A percentile compares a stretch with the other conserved stretches of the same genome.
phyloP scores from a whole-genome alignment of 164 flowering plant species.

The Chimonanthus praecox region DNA sequence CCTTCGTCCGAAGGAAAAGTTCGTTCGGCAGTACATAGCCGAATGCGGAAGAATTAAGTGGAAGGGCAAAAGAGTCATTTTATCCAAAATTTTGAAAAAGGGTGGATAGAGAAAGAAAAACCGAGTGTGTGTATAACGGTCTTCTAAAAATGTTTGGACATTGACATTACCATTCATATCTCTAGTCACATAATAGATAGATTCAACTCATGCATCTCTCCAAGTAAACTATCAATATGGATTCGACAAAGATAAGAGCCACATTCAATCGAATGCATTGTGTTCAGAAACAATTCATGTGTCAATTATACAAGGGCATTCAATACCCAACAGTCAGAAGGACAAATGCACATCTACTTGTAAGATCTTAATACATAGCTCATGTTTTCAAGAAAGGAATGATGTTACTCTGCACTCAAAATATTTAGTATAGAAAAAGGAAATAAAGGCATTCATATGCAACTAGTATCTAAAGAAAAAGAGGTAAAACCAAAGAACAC shows the following conservation, averaged over 20 bases:
- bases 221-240: neutral
- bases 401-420: conserved; percentile 12
- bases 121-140: too few relatives aligned
- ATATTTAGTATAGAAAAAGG: conserved; percentile 9
- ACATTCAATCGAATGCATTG: neutral
- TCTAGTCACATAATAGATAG: neutral
- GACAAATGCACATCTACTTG: neutral
- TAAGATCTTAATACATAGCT: neutral
- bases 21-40: too few relatives aligned
- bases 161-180: neutral
- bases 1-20: too few relatives aligned
- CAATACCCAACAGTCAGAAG: neutral
- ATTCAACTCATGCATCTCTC: neutral
- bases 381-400: neutral
- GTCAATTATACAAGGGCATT: neutral
- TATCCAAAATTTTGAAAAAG: too few relatives aligned
- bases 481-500: conserved; percentile 3
- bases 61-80: too few relatives aligned
- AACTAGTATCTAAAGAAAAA: conserved; percentile 11
- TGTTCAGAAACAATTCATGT: neutral
- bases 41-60: too few relatives aligned
- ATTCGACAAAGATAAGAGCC: neutral
- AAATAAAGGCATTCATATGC: conserved; percentile 9
- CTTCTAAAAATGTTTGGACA: neutral
- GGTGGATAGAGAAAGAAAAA: too few relatives aligned